A percentile compares a stretch with the other conserved stretches of the same genome.
phyloP scores from a whole-genome alignment of 1,139 yeast genomes.

The Geotrichum australiense region DNA sequence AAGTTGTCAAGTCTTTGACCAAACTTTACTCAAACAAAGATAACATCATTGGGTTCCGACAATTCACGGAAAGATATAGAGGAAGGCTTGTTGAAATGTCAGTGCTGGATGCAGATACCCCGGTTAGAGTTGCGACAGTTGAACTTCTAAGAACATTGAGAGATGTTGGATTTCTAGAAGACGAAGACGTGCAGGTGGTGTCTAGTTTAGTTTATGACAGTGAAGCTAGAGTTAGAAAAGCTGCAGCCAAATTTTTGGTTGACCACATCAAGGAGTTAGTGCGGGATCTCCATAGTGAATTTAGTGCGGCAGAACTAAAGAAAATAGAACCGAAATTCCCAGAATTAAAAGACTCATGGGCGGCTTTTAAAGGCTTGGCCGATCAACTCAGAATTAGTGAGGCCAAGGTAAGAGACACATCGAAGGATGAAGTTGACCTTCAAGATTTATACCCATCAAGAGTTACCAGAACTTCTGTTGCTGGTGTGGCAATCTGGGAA shows the following conservation, averaged over 20 bases:
- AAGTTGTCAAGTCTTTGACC: conserved; percentile 51
- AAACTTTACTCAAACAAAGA: conserved; percentile 42
- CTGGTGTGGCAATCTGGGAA: conserved; percentile 24
- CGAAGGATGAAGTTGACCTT: conserved; percentile 13
- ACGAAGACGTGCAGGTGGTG: conserved; percentile 39
- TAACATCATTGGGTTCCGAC: conserved; percentile 46
- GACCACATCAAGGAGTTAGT: conserved; percentile 23
- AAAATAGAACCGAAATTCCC: conserved; percentile 19
- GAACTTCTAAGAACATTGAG: conserved; percentile 51
- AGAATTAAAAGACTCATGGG: conserved; percentile 23
- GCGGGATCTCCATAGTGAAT: conserved; percentile 17
- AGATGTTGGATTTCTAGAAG: conserved; percentile 56
- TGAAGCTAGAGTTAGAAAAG: conserved; percentile 32
- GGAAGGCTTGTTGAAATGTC: conserved; percentile 59
- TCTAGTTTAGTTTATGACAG: conserved; percentile 43
- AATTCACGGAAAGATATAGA: conserved; percentile 66
- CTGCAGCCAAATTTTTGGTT: conserved; percentile 27
- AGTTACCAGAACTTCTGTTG: conserved; percentile 21
- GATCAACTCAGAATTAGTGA: conserved; percentile 17
- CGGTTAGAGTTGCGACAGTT: conserved; percentile 49
- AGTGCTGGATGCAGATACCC: conserved; percentile 44
- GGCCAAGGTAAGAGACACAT: conserved; percentile 19
- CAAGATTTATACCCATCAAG: conserved; percentile 16
- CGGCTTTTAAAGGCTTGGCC: conserved; percentile 23
- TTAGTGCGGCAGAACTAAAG: conserved; percentile 19